Evolutionary conservation across 2,329 filamentous ascomycete species (phyloP), one percentile per base, ranked within the genome.

Genomic region (Fusarium clavum): DNA sequence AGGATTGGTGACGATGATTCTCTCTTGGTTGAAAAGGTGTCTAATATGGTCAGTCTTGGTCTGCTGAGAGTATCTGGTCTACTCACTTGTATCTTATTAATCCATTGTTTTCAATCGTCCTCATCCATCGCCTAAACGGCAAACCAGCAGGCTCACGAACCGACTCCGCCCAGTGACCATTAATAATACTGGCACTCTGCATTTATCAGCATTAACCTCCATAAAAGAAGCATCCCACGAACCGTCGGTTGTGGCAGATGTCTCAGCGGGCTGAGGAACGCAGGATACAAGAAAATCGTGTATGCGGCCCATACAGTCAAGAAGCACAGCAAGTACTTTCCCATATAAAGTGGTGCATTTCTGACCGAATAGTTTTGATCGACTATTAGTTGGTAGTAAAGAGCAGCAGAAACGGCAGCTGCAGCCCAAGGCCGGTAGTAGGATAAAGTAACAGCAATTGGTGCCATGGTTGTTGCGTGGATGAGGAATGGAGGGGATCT

Each of bases 81-180:
- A 41, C 65, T 43, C 8, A 64, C 69, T 57, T 60, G 16, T 64
- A 72, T 58, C 56, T 67, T 14, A 71, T 69, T 0, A 72, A 18
- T 2, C 69, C 69, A 24, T 67, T 71, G 14, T 72, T 71, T 25
- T 66, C 56, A 46, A 71, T 72, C 13, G 61, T 72, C 2, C 64
- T 66, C 6, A 58, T 66, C 69, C 69, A 69, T 47, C 49, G 44
- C 9, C 61, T 49, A 14, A 69, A 71, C 0, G 61, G 65, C 6
- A 72, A 34, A 18, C 64, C 69, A 22, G 69, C 68, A 3, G 68
- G 57, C 12, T 71, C 61, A 25, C 52, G 24, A 9, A 71, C 53
- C n/a, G 69, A 71, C 32, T 64, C 64, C 4, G 64, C 57, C 68
- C 68, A 71, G 18, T 71, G 64, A 11, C 61, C 69, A 41, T 69